Evolutionary conservation across 495 filamentous ascomycete species (phyloP), one percentile per base, ranked within the genome.

Genomic region (Penicillium taxi): DNA sequence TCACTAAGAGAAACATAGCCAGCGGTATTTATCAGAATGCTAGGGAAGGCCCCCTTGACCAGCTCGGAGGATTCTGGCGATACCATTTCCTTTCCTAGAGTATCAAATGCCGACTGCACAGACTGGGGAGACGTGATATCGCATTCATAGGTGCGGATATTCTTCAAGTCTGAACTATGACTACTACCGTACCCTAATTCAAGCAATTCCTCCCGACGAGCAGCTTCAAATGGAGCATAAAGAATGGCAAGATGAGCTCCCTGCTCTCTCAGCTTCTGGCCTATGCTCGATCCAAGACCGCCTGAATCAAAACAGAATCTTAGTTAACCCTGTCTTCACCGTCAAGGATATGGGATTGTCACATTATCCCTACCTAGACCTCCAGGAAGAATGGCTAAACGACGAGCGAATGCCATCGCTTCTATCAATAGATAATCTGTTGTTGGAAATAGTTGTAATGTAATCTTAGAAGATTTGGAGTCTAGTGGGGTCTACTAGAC

Each of bases 1-100:
- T 58, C 53, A 32, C 58, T 64, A 1, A 66, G 52, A n/a, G 60
- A 64, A 4, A 66, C 60, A 22, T 66, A 64, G 5, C 63, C 63
- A 5, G 63, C 63, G 0, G 63, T 66, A 44, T 66, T 66, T 41
- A 66, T 47, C 6, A 66, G 47, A 24, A 66, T 64, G 21, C 56
- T 56, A 0, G 63, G 63, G 35, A 63, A 61, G 0, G 48, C 39
- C 3, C 24, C 27, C 5, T 54, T 46, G 0, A 26, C 4, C 0
- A 32, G 8, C 4, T 49, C 37, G 1, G 50, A 47, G 6, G 47
- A 45, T 2, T 36, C 25, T 2, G 53, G 42, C 0, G 41, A 27
- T 1, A 55, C 26, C 6, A 50, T 30, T 7, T 64, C 46, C 4
- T 50, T 42, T 2, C 52, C 14, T 0, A 66, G 19, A 1, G 46